Evolutionary conservation across 1,284 basidiomycete genomes (phyloP), one percentile per base, ranked within the genome.

Genomic region (Moniliella sp.): DNA sequence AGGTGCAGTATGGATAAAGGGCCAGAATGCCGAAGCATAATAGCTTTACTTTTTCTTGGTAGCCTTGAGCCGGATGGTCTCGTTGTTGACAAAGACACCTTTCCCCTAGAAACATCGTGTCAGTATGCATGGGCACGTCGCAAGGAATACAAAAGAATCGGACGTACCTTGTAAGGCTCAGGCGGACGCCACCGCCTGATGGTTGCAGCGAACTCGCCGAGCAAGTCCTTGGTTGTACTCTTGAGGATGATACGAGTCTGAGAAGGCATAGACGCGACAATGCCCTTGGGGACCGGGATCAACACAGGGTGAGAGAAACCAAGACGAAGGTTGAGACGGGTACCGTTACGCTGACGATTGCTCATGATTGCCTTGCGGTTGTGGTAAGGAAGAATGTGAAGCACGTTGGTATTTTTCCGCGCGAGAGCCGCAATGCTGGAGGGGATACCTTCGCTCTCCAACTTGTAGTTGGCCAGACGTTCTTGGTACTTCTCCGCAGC

Each of bases 41-140:
- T n/a, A n/a, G n/a, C n/a, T n/a, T n/a, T n/a, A n/a, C n/a, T n/a
- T 91, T 70, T 91, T 93, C 70, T 86, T 88, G 39, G 84, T 74
- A 41, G 75, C 74, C 66, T 81, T 91, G 43, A 91, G 74, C 57
- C 75, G 72, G 50, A 91, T 77, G 29, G 75, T 77, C 64, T 94
- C 84, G 46, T 73, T 71, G 17, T 77, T 78, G 30, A 93, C 73
- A n/a, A 93, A 91, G 43, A 94, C 75, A 39, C 86, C 86, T 76
- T 64, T 64, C 5, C 62, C 62, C 42, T 55, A 45, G 12, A n/a
- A n/a, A n/a, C n/a, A n/a, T n/a, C n/a, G n/a, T n/a, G n/a, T n/a
- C n/a, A n/a, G 26, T 13, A 12, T 15, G 26, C 7, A 7, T 7
- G 4, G 28, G 9, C 14, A 5, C n/a, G n/a, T n/a, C n/a, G n/a